Conservation (phyloP, 2,329 filamentous ascomycete genomes). For the Ceratocystis cacaofunesta region DNA sequence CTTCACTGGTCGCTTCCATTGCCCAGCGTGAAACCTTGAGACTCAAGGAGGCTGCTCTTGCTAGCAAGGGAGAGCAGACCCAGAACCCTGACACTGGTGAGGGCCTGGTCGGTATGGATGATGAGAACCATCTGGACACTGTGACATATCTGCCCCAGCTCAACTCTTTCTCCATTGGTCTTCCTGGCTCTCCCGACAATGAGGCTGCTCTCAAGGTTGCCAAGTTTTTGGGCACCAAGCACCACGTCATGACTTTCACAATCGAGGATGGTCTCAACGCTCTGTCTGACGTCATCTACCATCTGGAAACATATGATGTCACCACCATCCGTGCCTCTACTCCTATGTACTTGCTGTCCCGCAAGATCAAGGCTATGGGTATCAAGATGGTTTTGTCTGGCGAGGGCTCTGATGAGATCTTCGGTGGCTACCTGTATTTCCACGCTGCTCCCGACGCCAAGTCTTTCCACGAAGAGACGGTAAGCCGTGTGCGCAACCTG, state of each 20-base stretch:
- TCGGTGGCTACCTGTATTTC: slow-evolving; percentile 98
- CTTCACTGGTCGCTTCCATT: slow-evolving; percentile 85
- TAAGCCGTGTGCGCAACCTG: slow-evolving; percentile 88
- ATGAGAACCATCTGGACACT: slow-evolving; percentile 75
- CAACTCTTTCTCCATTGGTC: slow-evolving; percentile 97
- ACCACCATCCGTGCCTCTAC: slow-evolving; percentile 97
- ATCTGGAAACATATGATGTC: slow-evolving; percentile 94
- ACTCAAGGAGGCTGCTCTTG: slow-evolving; percentile 50
- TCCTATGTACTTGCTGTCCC: slow-evolving; percentile 92
- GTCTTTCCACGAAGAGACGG: slow-evolving; percentile 90
- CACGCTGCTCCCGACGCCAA: slow-evolving; percentile 81
- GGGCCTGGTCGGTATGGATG: slow-evolving; percentile 76
- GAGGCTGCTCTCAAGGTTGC: slow-evolving; percentile 85
- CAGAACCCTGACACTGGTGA: slow-evolving; percentile 40
- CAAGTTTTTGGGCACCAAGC: slow-evolving; percentile 92
- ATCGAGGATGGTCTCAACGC: slow-evolving; percentile 95
- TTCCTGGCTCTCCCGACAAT: slow-evolving; percentile 84
- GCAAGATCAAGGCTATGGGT: slow-evolving; percentile 99
- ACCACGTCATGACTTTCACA: slow-evolving; percentile 96
- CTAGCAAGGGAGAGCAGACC: slow-evolving; percentile 30
- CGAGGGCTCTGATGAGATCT: slow-evolving; percentile 95
- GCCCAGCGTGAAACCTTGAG: slow-evolving; percentile 82
- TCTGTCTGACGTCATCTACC: slow-evolving; percentile 92
- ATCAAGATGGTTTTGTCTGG: slow-evolving; percentile 99
- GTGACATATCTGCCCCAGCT: slow-evolving; percentile 85